phyloP scores from a whole-genome alignment of 768 basidiomycete genomes.

The Mycena kentingensis region DNA sequence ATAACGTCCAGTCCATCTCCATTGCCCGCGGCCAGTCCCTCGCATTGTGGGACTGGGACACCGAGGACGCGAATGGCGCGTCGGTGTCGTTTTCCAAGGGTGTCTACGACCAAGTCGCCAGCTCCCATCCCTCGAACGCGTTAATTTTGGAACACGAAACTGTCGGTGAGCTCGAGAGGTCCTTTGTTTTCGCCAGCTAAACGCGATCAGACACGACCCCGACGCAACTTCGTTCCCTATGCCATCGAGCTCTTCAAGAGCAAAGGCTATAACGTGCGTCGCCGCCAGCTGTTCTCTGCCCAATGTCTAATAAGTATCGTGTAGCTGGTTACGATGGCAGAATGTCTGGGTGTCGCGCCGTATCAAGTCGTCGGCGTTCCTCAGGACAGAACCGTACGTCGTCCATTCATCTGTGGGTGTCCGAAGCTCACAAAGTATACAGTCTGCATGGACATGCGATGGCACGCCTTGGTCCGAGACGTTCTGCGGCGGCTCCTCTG shows the following conservation, averaged over 20 bases:
- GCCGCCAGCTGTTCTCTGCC: not conserved
- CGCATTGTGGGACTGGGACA: conserved; percentile 43
- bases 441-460: conserved; percentile 15
- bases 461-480: conserved; percentile 10
- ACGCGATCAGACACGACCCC: too few relatives aligned
- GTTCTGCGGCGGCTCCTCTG: conserved; percentile 16
- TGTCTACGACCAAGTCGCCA: conserved; percentile 25
- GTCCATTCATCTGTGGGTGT: not conserved
- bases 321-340: conserved; percentile 41
- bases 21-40: conserved; percentile 33
- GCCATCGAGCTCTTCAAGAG: conserved; percentile 12
- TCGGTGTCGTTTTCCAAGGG: conserved; percentile 24
- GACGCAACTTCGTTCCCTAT: conserved; percentile 8
- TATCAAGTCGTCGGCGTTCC: conserved; percentile 35
- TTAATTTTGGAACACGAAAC: conserved; percentile 41
- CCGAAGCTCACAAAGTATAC: not conserved
- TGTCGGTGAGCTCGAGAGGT: too few relatives aligned
- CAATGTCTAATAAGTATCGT: not conserved
- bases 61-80: conserved; percentile 33
- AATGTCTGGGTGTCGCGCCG: conserved; percentile 37
- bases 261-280: conserved; percentile 31
- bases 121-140: conserved; percentile 29
- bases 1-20: conserved; percentile 39
- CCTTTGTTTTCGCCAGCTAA: too few relatives aligned
- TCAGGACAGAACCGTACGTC: conserved; percentile 8